Evolutionary conservation across 2,329 filamentous ascomycete species (phyloP).

Genomic region (Boeremia lycopersici): DNA sequence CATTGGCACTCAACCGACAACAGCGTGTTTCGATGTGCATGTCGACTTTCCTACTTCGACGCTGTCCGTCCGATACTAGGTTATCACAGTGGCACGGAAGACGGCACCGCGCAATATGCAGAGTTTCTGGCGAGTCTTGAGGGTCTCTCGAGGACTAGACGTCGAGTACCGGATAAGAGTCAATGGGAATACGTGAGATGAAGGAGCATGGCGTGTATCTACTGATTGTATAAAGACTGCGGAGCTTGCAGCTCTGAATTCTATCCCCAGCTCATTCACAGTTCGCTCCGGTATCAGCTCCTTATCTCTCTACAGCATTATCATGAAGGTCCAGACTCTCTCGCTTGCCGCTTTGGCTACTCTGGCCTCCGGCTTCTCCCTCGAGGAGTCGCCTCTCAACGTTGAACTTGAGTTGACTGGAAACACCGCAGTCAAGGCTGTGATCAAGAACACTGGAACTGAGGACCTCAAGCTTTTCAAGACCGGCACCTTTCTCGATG

Average conservation of each 20-base stretch:
- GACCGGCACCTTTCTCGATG: constrained; percentile 58
- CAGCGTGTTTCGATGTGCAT: not conserved
- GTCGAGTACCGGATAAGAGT: not conserved
- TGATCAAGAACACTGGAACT: constrained; percentile 58
- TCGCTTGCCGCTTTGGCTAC: constrained; percentile 23
- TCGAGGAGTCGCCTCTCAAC: constrained; percentile 39
- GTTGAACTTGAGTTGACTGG: constrained; percentile 54
- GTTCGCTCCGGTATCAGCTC: constrained; percentile 1
- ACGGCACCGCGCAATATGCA: constrained; percentile 8
- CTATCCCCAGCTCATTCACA: constrained; percentile 8
- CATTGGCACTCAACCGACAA: not conserved
- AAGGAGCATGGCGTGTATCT: not conserved
- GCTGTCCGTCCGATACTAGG: constrained; percentile 16
- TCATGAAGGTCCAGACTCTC: constrained; percentile 25
- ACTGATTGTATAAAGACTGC: not conserved
- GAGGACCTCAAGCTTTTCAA: constrained; percentile 58
- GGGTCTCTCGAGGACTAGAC: constrained; percentile 19
- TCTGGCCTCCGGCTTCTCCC: constrained; percentile 22
- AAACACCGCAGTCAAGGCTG: constrained; percentile 59
- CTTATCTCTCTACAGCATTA: constrained; percentile 4
- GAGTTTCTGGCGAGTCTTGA: not conserved
- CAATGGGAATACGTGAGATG: not conserved
- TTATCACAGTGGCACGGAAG: constrained; percentile 3
- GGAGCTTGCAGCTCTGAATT: not conserved
- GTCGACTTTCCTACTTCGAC: constrained; percentile 19